phyloP scores from a whole-genome alignment of 2,329 filamentous ascomycete genomes.

The Aureobasidium sp. region DNA sequence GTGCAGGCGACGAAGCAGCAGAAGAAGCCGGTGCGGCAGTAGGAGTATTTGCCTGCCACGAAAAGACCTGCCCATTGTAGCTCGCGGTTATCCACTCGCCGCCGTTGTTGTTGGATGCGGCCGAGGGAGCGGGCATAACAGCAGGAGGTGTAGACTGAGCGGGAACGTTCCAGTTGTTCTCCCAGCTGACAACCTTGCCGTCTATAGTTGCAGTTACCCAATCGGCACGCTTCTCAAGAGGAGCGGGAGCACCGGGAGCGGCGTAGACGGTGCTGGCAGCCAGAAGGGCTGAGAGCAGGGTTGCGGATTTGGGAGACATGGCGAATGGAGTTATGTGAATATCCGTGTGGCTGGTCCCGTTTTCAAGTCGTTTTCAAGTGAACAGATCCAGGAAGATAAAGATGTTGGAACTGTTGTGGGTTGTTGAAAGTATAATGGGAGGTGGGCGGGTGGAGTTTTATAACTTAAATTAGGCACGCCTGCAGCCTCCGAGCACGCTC shows the following conservation, averaged over 20 bases:
- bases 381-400: not conserved
- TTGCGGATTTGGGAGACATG: not conserved
- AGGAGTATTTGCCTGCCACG: not conserved
- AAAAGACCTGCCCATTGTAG: not conserved
- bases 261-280: not conserved
- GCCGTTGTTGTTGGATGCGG: not conserved
- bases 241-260: not conserved
- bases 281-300: not conserved
- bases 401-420: not conserved
- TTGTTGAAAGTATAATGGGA: not conserved
- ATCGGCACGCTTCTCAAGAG: constrained; percentile 37
- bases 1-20: not conserved
- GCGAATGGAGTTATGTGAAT: not conserved
- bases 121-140: not conserved
- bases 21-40: constrained; percentile 9
- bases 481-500: not conserved
- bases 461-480: not conserved
- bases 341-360: not conserved
- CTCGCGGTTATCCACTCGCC: not conserved
- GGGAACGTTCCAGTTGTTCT: constrained; percentile 8
- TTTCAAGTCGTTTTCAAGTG: not conserved
- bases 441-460: not conserved
- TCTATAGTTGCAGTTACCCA: not conserved
- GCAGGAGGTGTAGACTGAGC: not conserved
- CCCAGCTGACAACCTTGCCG: not conserved